These are phyloP conservation scores for Scedosporium apiospermum DNA, from an alignment of 2,329 filamentous ascomycete genomes.

Conservation along the genomic window DNA sequence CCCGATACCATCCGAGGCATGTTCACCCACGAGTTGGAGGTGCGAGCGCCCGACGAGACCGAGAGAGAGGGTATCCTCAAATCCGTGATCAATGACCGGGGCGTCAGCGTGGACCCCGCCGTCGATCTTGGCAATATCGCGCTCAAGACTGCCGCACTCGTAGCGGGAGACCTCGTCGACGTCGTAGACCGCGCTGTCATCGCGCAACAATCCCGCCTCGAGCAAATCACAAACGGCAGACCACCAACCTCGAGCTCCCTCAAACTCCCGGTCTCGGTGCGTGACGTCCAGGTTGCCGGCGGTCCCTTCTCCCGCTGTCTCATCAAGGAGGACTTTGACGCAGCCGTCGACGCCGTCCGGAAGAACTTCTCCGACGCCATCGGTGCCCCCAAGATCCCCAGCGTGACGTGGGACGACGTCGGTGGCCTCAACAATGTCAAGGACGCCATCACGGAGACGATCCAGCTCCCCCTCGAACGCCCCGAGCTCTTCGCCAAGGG, in stretches of 20 bases:
- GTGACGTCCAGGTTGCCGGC: constrained; percentile 82
- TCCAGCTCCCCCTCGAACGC: constrained; percentile 81
- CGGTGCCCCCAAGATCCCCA: constrained; percentile 94
- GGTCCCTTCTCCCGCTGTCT: constrained; percentile 71
- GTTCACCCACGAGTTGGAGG: constrained; percentile 92
- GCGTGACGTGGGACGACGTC: constrained; percentile 93
- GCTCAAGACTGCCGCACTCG: constrained; percentile 88
- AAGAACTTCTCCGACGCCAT: constrained; percentile 99
- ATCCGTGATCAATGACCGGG: constrained; percentile 65
- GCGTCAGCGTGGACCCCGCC: constrained; percentile 68
- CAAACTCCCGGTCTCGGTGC: constrained; percentile 46
- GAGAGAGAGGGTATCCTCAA: constrained; percentile 83
- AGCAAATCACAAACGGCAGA: constrained; percentile 47
- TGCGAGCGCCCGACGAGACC: constrained; percentile 83
- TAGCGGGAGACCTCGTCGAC: constrained; percentile 88
- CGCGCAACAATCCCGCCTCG: constrained; percentile 65
- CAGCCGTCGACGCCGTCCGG: constrained; percentile 87
- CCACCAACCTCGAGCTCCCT: constrained; percentile 27
- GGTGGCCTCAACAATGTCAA: constrained; percentile 90
- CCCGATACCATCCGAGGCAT: constrained; percentile 81
- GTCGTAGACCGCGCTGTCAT: constrained; percentile 84
- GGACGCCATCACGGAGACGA: constrained; percentile 93
- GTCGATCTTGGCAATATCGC: constrained; percentile 80
- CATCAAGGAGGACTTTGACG: constrained; percentile 75
- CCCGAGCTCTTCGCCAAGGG: constrained; percentile 94